Evolutionary conservation across 2,329 filamentous ascomycete genomes (phyloP).

Genomic region (Cadophora sp.): DNA sequence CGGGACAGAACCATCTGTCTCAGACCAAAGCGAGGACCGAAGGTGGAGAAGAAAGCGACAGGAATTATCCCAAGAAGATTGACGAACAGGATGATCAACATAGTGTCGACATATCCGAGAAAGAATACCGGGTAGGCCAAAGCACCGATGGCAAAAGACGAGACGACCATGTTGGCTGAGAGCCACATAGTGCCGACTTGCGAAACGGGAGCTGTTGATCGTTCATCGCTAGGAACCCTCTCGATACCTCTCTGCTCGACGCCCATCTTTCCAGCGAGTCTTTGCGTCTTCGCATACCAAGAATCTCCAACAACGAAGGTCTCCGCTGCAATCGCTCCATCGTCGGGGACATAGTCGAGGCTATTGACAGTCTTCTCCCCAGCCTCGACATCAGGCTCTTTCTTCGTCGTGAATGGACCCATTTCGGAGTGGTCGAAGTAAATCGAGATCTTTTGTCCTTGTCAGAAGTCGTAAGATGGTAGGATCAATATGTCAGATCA

Average conservation of each 20-base stretch:
- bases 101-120: conserved; percentile 76
- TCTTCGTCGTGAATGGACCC: conserved; percentile 31
- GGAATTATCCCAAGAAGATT: conserved; percentile 76
- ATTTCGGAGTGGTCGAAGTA: conserved; percentile 17
- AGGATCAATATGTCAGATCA: conserved; percentile 7
- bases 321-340: conserved; percentile 58
- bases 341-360: conserved; percentile 38
- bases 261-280: conserved; percentile 67
- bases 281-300: conserved; percentile 64
- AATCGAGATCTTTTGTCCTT: conserved; percentile 2
- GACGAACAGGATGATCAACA: conserved; percentile 76
- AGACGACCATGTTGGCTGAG: conserved; percentile 79
- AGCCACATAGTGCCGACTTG: conserved; percentile 81
- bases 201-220: conserved; percentile 67
- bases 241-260: conserved; percentile 80
- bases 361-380: conserved; percentile 36
- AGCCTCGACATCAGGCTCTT: conserved; percentile 39
- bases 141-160: conserved; percentile 77
- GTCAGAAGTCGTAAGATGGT: neutral
- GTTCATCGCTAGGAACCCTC: conserved; percentile 73
- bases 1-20: conserved; percentile 82
- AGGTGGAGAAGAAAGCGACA: conserved; percentile 79
- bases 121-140: conserved; percentile 71
- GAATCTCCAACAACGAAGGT: conserved; percentile 63
- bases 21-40: conserved; percentile 76